Evolutionary conservation across 345 rosid genomes (phyloP), one percentile per base, ranked within the genome.

Genomic region (Populus pruinosa): DNA sequence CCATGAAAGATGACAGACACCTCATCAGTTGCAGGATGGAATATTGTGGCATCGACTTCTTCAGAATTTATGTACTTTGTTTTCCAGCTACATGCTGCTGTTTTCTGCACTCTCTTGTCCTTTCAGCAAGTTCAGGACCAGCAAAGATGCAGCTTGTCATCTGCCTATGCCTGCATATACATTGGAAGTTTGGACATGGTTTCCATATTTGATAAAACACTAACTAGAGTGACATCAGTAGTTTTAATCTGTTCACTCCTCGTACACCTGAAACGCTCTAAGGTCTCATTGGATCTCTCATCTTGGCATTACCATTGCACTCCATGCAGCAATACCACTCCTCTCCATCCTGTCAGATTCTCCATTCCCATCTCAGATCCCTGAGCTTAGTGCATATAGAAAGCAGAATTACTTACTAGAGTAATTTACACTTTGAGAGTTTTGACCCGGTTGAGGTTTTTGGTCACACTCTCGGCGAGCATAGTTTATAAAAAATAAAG

Each of bases 211-310:
- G 82, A 77, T 20, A 83, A 62, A 67, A 75, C 2, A 31, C 83
- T 71, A 14, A 77, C 83, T 5, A 76, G 77, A 16, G 77, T 82
- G 39, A 44, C 73, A 67, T 68, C 80, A 75, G 72, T 79, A 0
- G 78, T 17, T 2, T 1, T 64, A 20, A 86, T 50, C 18, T 71
- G 12, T 9, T 75, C 80, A 23, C 2, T 2, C 18, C 71, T 44
- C 88, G 83, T 79, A 1, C 36, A 4, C 8, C 53, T 71, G 18
- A 55, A 72, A 11, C 33, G 33, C 53, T 75, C 79, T 11, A 83
- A 68, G 39, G 79, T 80, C 71, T 83, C 76, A 68, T 7, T 44
- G 44, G 78, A 41, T 41, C 41, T 70, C 67, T 68, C 76, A 55
- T 77, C 55, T 29, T 25, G 25, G 75, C n/a, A 74, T 81, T 33